phyloP scores from a whole-genome alignment of 2,329 filamentous ascomycete species.

The Diaporthe vaccinii region DNA sequence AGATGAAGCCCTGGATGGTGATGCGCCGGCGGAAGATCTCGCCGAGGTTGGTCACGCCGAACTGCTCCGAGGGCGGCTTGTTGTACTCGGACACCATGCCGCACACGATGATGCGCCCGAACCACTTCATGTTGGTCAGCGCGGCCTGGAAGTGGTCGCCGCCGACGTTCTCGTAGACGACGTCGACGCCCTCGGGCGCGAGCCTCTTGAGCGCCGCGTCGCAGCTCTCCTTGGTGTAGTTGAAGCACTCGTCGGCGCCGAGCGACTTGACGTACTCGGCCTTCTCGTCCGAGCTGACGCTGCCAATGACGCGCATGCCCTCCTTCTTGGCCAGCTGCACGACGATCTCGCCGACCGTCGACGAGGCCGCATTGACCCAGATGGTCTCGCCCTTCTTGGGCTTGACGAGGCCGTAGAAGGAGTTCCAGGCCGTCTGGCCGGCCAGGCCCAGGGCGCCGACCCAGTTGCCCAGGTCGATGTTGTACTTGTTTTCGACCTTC shows the following conservation, averaged over 20 bases:
- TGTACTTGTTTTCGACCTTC: conserved; percentile 75
- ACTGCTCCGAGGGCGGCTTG: conserved; percentile 62
- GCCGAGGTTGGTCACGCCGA: conserved; percentile 73
- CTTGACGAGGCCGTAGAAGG: conserved; percentile 80
- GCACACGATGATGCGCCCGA: conserved; percentile 73
- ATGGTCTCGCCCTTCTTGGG: conserved; percentile 84
- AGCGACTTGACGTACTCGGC: conserved; percentile 80
- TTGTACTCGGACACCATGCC: conserved; percentile 81
- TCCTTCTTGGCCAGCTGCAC: conserved; percentile 83
- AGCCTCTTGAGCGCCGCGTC: conserved; percentile 74
- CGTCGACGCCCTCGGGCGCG: conserved; percentile 80
- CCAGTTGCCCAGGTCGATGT: conserved; percentile 72
- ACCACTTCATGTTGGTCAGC: conserved; percentile 71
- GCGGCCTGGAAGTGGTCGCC: conserved; percentile 75
- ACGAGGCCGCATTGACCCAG: conserved; percentile 81
- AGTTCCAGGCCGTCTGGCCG: conserved; percentile 81
- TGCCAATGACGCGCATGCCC: conserved; percentile 80
- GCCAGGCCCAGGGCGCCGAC: conserved; percentile 82
- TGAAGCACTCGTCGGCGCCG: conserved; percentile 80
- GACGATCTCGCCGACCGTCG: conserved; percentile 81
- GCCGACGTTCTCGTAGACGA: conserved; percentile 87
- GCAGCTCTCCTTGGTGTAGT: conserved; percentile 83
- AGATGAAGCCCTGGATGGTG: conserved; percentile 77
- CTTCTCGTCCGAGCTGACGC: conserved; percentile 82
- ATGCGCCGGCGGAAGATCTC: conserved; percentile 72